Conservation (phyloP, 371 early-diverging fungal species). For the Syncephalastrum sp. region DNA sequence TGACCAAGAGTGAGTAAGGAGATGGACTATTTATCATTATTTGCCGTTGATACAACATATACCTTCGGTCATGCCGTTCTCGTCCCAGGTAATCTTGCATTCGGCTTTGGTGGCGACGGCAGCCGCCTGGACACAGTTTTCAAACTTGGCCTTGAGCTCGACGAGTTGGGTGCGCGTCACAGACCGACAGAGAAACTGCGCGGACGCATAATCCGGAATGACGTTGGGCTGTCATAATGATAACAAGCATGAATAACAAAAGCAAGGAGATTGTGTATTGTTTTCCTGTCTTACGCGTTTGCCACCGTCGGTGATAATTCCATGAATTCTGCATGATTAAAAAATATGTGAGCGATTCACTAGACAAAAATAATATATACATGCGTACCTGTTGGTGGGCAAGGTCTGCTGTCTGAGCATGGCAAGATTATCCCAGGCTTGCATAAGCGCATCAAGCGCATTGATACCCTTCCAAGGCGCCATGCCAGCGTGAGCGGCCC, state of each 20-base stretch:
- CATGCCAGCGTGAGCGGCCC: slow-evolving; percentile 58
- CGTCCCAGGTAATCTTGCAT: slow-evolving; percentile 65
- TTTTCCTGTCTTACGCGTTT: slow-evolving; percentile 47
- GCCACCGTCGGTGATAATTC: slow-evolving; percentile 71
- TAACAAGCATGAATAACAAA: background rate
- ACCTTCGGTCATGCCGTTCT: slow-evolving; percentile 81
- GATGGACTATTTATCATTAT: too few species aligned
- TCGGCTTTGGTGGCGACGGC: slow-evolving; percentile 66
- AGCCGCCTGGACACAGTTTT: slow-evolving; percentile 54
- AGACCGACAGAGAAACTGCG: slow-evolving; percentile 50
- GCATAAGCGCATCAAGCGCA: slow-evolving; percentile 70
- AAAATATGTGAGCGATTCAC: background rate
- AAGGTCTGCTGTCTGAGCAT: slow-evolving; percentile 71
- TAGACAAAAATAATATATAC: background rate
- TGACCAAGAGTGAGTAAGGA: background rate
- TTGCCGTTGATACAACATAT: background rate
- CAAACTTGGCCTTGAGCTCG: slow-evolving; percentile 36
- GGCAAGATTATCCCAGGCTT: slow-evolving; percentile 58
- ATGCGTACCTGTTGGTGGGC: slow-evolving; percentile 43
- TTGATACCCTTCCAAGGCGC: slow-evolving; percentile 69
- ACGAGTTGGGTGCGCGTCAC: slow-evolving; percentile 38
- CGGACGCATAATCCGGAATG: slow-evolving; percentile 55
- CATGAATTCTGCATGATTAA: slow-evolving; percentile 55
- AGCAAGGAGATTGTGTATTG: background rate
- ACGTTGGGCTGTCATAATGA: slow-evolving; percentile 25